These are phyloP conservation scores for Phlyctochytrium bullatum DNA, from an alignment of 192 early-diverging fungal species.

Conservation along the genomic window DNA sequence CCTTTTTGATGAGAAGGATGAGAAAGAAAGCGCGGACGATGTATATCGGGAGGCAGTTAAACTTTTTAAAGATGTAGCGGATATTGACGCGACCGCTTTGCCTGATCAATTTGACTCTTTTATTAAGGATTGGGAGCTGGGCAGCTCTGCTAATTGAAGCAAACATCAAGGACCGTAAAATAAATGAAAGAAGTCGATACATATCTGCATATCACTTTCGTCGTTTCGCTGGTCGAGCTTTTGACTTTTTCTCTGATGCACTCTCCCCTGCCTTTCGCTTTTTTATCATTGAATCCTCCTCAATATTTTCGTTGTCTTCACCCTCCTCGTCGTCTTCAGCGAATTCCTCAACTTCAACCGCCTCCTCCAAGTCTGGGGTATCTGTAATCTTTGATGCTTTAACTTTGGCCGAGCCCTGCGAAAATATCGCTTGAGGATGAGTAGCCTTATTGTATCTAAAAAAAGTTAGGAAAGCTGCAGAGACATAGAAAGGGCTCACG, in stretches of 20 bases:
- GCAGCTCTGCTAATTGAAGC: too few relatives aligned
- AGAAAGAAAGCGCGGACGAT: slow-evolving; percentile 21
- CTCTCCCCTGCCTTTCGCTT: too few relatives aligned
- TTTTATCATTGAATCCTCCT: too few relatives aligned
- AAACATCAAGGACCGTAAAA: too few relatives aligned
- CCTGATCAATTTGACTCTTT: slow-evolving; percentile 37
- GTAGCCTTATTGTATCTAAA: slow-evolving; percentile 56
- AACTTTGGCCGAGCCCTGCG: slow-evolving; percentile 27
- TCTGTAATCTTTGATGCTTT: slow-evolving; percentile 14
- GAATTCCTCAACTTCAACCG: slow-evolving; percentile 54
- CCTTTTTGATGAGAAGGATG: slow-evolving; percentile 27
- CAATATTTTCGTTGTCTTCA: slow-evolving; percentile 43
- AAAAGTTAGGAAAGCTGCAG: not conserved
- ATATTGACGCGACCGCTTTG: slow-evolving; percentile 21
- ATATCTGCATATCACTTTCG: too few relatives aligned
- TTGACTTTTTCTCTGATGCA: too few relatives aligned
- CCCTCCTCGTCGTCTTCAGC: slow-evolving; percentile 49
- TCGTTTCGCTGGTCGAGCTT: too few relatives aligned
- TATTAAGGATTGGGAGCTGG: slow-evolving; percentile 30
- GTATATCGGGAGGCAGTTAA: slow-evolving; percentile 32
- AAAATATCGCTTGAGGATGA: slow-evolving; percentile 65
- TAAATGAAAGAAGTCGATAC: too few relatives aligned
- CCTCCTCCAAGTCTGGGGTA: slow-evolving; percentile 59
- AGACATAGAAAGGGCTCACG: slow-evolving; percentile 12
- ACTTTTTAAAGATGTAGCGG: slow-evolving; percentile 28